phyloP scores from a whole-genome alignment of 495 filamentous ascomycete species.

The Xylaria grammica region DNA sequence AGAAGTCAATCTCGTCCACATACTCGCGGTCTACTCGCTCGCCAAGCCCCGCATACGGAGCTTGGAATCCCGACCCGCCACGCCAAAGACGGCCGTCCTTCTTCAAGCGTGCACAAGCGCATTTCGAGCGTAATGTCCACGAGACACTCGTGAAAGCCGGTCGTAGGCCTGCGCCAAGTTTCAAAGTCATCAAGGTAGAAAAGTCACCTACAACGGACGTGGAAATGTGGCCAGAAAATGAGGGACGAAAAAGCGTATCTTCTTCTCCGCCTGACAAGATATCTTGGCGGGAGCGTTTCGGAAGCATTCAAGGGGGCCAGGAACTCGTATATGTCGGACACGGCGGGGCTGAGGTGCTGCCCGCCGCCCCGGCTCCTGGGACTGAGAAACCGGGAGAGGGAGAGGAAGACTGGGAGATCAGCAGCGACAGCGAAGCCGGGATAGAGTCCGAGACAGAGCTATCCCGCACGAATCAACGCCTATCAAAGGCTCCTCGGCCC shows the following conservation, averaged over 20 bases:
- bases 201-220: background rate
- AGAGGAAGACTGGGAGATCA: constrained; percentile 6
- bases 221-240: background rate
- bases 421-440: background rate
- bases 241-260: background rate
- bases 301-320: too few relatives aligned
- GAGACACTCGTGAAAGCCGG: constrained; percentile 19
- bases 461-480: background rate
- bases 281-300: background rate
- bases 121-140: background rate
- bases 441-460: background rate
- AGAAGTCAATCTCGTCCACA: background rate
- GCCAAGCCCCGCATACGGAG: constrained; percentile 14
- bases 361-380: background rate
- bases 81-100: constrained; percentile 19
- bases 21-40: background rate
- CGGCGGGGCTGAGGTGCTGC: background rate
- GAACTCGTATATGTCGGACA: too few relatives aligned
- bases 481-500: too few relatives aligned
- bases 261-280: background rate
- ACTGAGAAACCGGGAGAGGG: background rate
- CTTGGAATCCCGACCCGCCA: constrained; percentile 20
- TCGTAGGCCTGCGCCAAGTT: constrained; percentile 12
- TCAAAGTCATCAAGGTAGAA: constrained; percentile 25
- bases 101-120: constrained; percentile 18